Percentiles rank a stretch among this genome's conserved stretches.
These are phyloP conservation scores for Ramaria sp. DNA, from an alignment of 768 basidiomycete species.

Conservation along the genomic window DNA sequence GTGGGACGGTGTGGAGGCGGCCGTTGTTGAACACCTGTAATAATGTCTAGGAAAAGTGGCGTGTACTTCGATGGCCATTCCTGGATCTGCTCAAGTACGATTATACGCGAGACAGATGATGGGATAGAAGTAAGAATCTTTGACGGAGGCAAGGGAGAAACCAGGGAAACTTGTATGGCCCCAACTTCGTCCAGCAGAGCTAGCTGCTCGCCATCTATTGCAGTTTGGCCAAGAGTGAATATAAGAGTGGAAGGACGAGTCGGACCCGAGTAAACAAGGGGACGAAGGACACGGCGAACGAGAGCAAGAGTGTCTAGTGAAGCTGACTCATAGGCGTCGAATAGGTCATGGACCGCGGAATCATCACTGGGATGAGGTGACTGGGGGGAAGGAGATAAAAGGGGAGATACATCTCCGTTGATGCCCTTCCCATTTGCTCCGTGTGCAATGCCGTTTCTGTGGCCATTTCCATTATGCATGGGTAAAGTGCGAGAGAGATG, in stretches of 20 bases:
- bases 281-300: constrained; percentile 47
- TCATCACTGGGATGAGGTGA: constrained; percentile 12
- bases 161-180: constrained; percentile 53
- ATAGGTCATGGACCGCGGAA: constrained; percentile 17
- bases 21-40: constrained; percentile 57
- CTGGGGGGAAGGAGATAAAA: constrained; percentile 7
- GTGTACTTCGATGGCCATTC: constrained; percentile 79
- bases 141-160: constrained; percentile 50
- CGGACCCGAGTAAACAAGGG: constrained; percentile 42
- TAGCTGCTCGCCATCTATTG: constrained; percentile 23
- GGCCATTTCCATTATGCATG: constrained; percentile 19
- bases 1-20: constrained; percentile 35
- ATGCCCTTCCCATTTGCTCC: constrained; percentile 11
- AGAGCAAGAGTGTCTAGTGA: constrained; percentile 53
- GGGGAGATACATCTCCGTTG: constrained; percentile 8
- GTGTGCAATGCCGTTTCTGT: constrained; percentile 18
- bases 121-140: constrained; percentile 52
- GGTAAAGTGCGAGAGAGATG: constrained; percentile 9
- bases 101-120: constrained; percentile 46
- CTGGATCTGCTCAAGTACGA: constrained; percentile 75
- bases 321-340: constrained; percentile 56
- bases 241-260: constrained; percentile 54
- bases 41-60: constrained; percentile 74
- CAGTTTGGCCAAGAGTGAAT: constrained; percentile 52
- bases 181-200: constrained; percentile 41